Evolutionary conservation across 2,329 filamentous ascomycete species (phyloP).

Genomic region (Thelonectria olida): DNA sequence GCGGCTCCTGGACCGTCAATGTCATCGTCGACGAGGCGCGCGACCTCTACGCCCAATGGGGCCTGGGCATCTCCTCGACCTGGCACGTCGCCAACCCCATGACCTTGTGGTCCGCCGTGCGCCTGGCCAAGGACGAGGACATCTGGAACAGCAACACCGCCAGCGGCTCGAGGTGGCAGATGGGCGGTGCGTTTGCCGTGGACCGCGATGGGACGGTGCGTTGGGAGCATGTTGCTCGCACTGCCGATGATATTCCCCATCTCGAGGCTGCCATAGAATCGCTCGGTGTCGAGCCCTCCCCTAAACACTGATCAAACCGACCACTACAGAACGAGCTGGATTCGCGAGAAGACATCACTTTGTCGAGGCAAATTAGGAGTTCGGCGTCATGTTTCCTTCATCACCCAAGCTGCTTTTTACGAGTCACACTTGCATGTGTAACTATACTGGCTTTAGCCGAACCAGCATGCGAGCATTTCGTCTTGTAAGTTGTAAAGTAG

Average conservation of each 20-base stretch:
- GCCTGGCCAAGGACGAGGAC: slow-evolving; percentile 67
- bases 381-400: too few relatives aligned
- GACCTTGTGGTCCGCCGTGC: slow-evolving; percentile 65
- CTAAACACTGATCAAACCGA: too few relatives aligned
- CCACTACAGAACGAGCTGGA: too few relatives aligned
- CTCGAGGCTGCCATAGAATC: slow-evolving; percentile 41
- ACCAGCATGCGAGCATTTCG: too few relatives aligned
- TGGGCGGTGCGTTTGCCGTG: slow-evolving; percentile 68
- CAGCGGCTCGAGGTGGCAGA: slow-evolving; percentile 76
- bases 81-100: slow-evolving; percentile 71
- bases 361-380: too few relatives aligned
- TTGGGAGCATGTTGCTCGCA: slow-evolving; percentile 43
- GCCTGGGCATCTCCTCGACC: slow-evolving; percentile 67
- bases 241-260: slow-evolving; percentile 45
- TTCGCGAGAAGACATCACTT: too few relatives aligned
- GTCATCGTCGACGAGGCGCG: slow-evolving; percentile 69
- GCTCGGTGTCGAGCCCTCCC: slow-evolving; percentile 31
- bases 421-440: too few relatives aligned
- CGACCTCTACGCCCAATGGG: slow-evolving; percentile 71
- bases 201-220: slow-evolving; percentile 43
- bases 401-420: too few relatives aligned
- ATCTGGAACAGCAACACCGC: slow-evolving; percentile 74
- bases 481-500: slow-evolving; percentile 22
- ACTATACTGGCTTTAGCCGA: too few relatives aligned
- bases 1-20: slow-evolving; percentile 64